Evolutionary conservation across 495 filamentous ascomycete genomes (phyloP), one percentile per base, ranked within the genome.

Genomic region (Trichoderma gamsii): DNA sequence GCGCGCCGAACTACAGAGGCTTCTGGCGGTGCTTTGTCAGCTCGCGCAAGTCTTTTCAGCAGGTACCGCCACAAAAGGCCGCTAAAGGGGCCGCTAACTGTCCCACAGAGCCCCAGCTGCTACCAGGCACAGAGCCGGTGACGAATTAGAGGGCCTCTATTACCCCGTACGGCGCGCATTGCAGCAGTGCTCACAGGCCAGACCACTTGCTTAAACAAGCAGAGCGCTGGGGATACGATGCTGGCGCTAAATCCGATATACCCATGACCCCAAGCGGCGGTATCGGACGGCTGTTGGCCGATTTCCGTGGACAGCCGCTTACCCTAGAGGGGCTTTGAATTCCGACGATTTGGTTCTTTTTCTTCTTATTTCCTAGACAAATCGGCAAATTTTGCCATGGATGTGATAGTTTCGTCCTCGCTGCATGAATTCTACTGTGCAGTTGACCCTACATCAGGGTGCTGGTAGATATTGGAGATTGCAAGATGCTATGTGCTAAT

Each of bases 61-160:
- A 61, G 56, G 56, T 13, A 61, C 56, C 56, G 56, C 56, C 27
- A 61, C 29, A 61, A 21, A 61, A 21, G 49, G 49, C 18, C 49
- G 49, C 49, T 21, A 52, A 21, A 38, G 35, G 35, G 35, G 35
- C 35, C 35, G 35, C 35, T 38, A 38, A 38, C 3, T 38, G 44
- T 49, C 13, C 44, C n/a, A 49, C 44, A n/a, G 44, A n/a, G 44
- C 44, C 13, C 9, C 56, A 13, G 6, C 13, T 23, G 56, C 56
- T 11, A 29, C 56, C 8, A 32, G 25, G 25, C 25, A 49, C n/a
- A 4, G 13, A 12, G 56, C n/a, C 4, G 56, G 2, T 29, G 56
- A 21, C 56, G 56, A 61, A 61, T 61, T 18, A 32, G 56, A 38
- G 35, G 3, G 11, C 27, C 25, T 18, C 56, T 61, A 12, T 13